phyloP scores from a whole-genome alignment of 352 stramenopile species.

The Blastocystis sp. region DNA sequence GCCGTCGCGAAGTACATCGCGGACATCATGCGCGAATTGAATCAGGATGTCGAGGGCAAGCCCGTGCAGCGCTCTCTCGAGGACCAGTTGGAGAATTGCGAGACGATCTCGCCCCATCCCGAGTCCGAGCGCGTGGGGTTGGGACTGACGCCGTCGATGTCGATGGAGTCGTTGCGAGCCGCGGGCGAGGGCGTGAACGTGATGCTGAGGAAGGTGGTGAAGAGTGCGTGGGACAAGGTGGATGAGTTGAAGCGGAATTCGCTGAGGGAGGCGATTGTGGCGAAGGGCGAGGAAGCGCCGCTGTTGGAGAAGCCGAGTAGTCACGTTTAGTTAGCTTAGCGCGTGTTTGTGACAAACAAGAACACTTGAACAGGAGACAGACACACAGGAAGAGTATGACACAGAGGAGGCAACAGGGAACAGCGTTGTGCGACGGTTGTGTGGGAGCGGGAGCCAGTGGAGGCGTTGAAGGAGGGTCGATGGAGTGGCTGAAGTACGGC shows the following conservation, averaged over 20 bases:
- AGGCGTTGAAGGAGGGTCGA: not conserved
- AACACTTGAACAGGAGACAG: not conserved
- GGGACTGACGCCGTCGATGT: slow-evolving; percentile 10
- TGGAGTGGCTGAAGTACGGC: not conserved
- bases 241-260: slow-evolving; percentile 31
- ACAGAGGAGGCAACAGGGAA: not conserved
- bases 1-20: slow-evolving; percentile 12
- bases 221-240: slow-evolving; percentile 1
- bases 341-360: not conserved
- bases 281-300: slow-evolving; percentile 32
- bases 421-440: not conserved
- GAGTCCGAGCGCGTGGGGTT: not conserved
- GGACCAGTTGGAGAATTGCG: not conserved
- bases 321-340: slow-evolving; percentile 6
- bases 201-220: slow-evolving; percentile 38
- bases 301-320: slow-evolving; percentile 28
- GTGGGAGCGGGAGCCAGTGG: not conserved
- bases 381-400: not conserved
- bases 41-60: not conserved
- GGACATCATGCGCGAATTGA: not conserved
- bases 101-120: slow-evolving; percentile 43
- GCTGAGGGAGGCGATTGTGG: not conserved
- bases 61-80: not conserved
- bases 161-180: slow-evolving; percentile 23
- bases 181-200: slow-evolving; percentile 29